Base-by-base conservation (phyloP, 2,329 filamentous ascomycete species). In the Fusarium pseudonygamai region DNA sequence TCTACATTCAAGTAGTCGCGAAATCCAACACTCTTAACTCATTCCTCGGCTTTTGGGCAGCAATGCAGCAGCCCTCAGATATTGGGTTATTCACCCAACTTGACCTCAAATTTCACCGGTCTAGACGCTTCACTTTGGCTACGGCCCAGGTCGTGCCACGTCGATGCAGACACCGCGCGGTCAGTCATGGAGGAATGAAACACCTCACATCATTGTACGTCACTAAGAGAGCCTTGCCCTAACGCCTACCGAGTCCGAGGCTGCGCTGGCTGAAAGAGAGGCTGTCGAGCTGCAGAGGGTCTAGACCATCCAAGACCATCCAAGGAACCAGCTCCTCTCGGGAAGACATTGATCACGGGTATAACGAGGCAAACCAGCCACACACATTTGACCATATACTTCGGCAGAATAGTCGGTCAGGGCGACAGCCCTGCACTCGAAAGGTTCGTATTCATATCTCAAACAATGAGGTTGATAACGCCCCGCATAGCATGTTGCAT, bases 391-490 rank as follows among this genome's bases (percentile, higher is more conserved):
- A 36, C 34, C 42, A 58, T 36, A 39, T 34, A 32, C 42, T 26
- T 43, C 16, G 32, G 15, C 7, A 46, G 20, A 50, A 46, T 62
- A 42, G 53, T 50, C 49, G 58, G 59, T 43, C 64, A 67, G 68
- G 69, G 69, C 60, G 59, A 36, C 37, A 32, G 58, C 72, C 72
- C 60, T 47, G 56, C 42, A 67, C 63, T 72, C 46, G 43, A 59
- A 74, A 55, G 62, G 67, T 63, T 73, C 43, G 61, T 70, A 67
- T 63, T 74, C 65, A 65, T 66, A 62, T 75, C 72, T 73, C 64
- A 67, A 74, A 74, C 47, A 60, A 60, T 67, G 57, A 69, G 47
- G 60, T 61, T 60, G 60, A 37, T 49, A 74, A 73, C 67, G 59
- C 62, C 67, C 61, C 62, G 49, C 57, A 24, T 62, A 71, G 69